Base-by-base conservation (phyloP, 2,329 filamentous ascomycete species). In the Malbranchea zuffiana region DNA sequence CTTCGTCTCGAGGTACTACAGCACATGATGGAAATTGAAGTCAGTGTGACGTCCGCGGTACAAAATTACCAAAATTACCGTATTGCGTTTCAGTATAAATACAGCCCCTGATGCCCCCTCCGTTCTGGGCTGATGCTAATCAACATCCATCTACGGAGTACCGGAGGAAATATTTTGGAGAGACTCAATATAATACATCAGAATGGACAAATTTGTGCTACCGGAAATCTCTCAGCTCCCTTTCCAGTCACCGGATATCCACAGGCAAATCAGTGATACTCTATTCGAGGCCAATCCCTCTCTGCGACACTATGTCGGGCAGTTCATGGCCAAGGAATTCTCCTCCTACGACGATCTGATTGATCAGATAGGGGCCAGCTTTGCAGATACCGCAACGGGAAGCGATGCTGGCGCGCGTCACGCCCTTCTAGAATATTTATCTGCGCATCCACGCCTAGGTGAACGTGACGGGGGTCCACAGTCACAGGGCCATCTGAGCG, bases 221-320 rank as follows among this genome's bases (percentile, higher is more conserved):
- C 36, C 40, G 21, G 26, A 32, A 27, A 32, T 26, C 26, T 32
- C 32, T 26, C 30, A 41, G 25, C 19, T 46, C 32, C 36, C 39
- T 25, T 36, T 39, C 42, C 44, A 44, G 28, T 38, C 37, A 25
- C 28, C 6, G 6, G 29, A n/a, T 10, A 18, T 31, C 23, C 40
- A 36, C 11, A 36, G 26, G 32, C 49, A 48, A 29, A 49, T 78
- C 33, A 72, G 94, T 32, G 82, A 92, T 60, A 69, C 78, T 3
- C 77, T 94, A 41, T 94, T 95, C 60, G 87, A 95, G 56, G 82
- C 83, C 84, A 88, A 57, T 67, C 71, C 8, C 68, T 90, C 10
- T 74, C 82, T 11, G 56, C 83, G 4, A 81, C 82, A 2, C 62
- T 80, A 2, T 66, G 92, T n/a, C 67, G 66, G n/a, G n/a, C n/a